Conservation (phyloP, 352 stramenopile species). For the Globisporangium splendens region DNA sequence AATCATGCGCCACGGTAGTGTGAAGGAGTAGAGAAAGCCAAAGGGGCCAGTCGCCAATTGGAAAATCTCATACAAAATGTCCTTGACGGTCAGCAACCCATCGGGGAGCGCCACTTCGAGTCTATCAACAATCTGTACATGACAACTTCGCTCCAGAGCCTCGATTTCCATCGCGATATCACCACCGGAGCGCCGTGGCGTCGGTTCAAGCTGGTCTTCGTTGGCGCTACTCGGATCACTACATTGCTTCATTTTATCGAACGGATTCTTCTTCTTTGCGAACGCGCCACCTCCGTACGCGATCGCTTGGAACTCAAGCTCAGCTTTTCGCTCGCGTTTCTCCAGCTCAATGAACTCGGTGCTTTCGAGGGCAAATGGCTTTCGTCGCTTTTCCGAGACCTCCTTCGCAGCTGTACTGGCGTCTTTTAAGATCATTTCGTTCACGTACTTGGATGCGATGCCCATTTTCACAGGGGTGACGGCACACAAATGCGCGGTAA, state of each 20-base stretch:
- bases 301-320: conserved; percentile 83
- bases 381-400: conserved; percentile 55
- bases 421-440: conserved; percentile 86
- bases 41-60: conserved; percentile 46
- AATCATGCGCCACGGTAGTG: conserved; percentile 38
- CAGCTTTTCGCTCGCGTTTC: conserved; percentile 62
- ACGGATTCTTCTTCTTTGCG: conserved; percentile 42
- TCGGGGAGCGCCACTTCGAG: conserved; percentile 35
- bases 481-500: conserved; percentile 75
- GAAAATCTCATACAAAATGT: conserved; percentile 42
- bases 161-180: conserved; percentile 72
- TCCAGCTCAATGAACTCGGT: conserved; percentile 75
- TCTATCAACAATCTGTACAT: conserved; percentile 28
- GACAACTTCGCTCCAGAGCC: conserved; percentile 53
- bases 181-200: conserved; percentile 22
- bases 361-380: conserved; percentile 75
- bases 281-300: conserved; percentile 60
- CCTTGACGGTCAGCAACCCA: conserved; percentile 40
- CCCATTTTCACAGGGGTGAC: conserved; percentile 87
- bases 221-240: background rate
- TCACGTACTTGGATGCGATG: conserved; percentile 85
- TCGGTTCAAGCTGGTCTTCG: too few relatives aligned
- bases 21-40: conserved; percentile 62
- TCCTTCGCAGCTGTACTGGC: conserved; percentile 69
- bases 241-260: conserved; percentile 14